Conservation (phyloP, 2,329 filamentous ascomycete species). For the Fusarium armeniacum region DNA sequence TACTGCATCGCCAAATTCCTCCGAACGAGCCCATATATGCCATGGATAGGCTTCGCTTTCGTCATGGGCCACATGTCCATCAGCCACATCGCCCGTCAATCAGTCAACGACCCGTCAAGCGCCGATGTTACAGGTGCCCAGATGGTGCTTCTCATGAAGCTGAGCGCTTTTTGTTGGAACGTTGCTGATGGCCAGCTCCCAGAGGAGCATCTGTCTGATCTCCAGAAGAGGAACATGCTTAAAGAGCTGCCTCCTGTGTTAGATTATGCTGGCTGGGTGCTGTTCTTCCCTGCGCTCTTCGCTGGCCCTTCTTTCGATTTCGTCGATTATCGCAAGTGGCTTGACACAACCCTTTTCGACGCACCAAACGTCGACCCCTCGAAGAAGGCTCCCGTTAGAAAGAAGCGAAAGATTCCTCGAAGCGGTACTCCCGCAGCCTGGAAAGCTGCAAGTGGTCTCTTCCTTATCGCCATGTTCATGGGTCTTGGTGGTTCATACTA, state of each 20-base stretch:
- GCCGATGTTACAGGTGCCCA: slow-evolving; percentile 95
- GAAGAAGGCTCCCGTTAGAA: slow-evolving; percentile 87
- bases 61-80: slow-evolving; percentile 96
- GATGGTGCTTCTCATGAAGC: slow-evolving; percentile 99
- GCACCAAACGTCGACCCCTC: slow-evolving; percentile 83
- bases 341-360: slow-evolving; percentile 95
- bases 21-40: slow-evolving; percentile 88
- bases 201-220: slow-evolving; percentile 83
- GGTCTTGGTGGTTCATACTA: slow-evolving; percentile 78
- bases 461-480: slow-evolving; percentile 86
- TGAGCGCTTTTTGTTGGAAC: slow-evolving; percentile 98
- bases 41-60: slow-evolving; percentile 95
- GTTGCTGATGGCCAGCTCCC: slow-evolving; percentile 90
- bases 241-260: slow-evolving; percentile 79
- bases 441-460: slow-evolving; percentile 79
- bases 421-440: slow-evolving; percentile 86
- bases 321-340: slow-evolving; percentile 90
- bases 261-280: slow-evolving; percentile 89
- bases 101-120: slow-evolving; percentile 71
- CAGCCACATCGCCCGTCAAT: slow-evolving; percentile 87
- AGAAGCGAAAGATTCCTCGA: slow-evolving; percentile 91
- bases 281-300: slow-evolving; percentile 95
- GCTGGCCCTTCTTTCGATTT: slow-evolving; percentile 95
- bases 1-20: slow-evolving; percentile 89
- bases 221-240: slow-evolving; percentile 86